Evolutionary conservation across 2,329 filamentous ascomycete genomes (phyloP).

Genomic region (Colletotrichum godetiae): DNA sequence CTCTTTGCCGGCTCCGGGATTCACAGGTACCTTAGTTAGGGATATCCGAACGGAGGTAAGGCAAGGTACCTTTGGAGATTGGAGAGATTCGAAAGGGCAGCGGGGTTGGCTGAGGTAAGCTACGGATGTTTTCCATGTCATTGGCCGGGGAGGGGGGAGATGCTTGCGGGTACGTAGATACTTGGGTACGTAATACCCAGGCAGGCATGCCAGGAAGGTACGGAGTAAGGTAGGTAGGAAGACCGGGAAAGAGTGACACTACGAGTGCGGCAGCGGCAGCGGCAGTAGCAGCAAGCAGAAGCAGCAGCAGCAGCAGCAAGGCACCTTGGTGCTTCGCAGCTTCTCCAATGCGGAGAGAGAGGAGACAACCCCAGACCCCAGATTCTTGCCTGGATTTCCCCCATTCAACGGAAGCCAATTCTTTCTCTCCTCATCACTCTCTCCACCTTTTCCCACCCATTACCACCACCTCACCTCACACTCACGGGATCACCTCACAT

Average conservation of each 20-base stretch:
- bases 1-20: background rate
- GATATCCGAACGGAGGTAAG: no score
- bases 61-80: background rate
- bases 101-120: background rate
- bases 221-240: background rate
- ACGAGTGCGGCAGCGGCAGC: background rate
- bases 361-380: slow-evolving; percentile 47
- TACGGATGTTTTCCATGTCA: background rate
- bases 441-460: slow-evolving; percentile 44
- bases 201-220: no score
- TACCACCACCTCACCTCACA: slow-evolving; percentile 38
- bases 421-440: slow-evolving; percentile 38
- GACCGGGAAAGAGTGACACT: background rate
- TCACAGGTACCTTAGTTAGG: background rate
- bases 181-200: background rate
- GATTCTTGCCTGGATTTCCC: slow-evolving; percentile 34
- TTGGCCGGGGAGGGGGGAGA: background rate
- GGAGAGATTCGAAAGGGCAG: background rate
- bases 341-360: slow-evolving; percentile 56
- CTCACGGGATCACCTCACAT: background rate
- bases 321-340: slow-evolving; percentile 1
- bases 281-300: background rate
- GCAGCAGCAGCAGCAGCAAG: background rate
- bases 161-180: background rate
- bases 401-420: slow-evolving; percentile 40